Percentiles rank a stretch among this genome's conserved stretches.
phyloP scores from a whole-genome alignment of 768 basidiomycete genomes.

The Lentinula sp. region DNA sequence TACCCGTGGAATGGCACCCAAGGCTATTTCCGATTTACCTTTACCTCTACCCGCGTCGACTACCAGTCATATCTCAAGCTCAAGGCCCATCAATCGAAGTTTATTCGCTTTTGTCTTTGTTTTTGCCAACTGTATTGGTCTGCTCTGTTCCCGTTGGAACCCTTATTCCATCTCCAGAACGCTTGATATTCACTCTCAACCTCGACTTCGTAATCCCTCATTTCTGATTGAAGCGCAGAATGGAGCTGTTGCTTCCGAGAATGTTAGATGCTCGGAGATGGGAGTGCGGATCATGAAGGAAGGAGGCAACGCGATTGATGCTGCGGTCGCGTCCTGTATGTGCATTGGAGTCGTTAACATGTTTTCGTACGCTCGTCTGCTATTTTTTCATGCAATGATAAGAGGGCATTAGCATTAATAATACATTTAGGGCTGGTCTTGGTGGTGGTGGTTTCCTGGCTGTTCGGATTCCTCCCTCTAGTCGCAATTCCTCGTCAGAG shows the following conservation, averaged over 20 bases:
- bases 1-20: background rate
- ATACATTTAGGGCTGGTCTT: slow-evolving; percentile 57
- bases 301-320: slow-evolving; percentile 90
- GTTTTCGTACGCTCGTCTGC: slow-evolving; percentile 62
- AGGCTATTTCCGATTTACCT: background rate
- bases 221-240: slow-evolving; percentile 57
- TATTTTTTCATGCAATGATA: background rate
- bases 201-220: slow-evolving; percentile 38
- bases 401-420: slow-evolving; percentile 1
- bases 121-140: background rate
- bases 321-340: slow-evolving; percentile 72
- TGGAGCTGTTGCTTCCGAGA: slow-evolving; percentile 90
- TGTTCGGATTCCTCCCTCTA: slow-evolving; percentile 61
- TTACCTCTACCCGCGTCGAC: background rate
- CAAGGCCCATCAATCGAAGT: background rate
- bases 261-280: slow-evolving; percentile 77
- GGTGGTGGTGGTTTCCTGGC: slow-evolving; percentile 90
- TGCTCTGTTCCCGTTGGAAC: background rate
- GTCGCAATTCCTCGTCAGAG: slow-evolving; percentile 39
- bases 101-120: background rate
- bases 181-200: background rate
- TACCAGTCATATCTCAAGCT: background rate
- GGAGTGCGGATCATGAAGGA: slow-evolving; percentile 72
- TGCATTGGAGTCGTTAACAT: slow-evolving; percentile 84
- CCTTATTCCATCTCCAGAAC: background rate